Conservation (phyloP, 179 eudicot genomes). For the Nepenthes alata region DNA sequence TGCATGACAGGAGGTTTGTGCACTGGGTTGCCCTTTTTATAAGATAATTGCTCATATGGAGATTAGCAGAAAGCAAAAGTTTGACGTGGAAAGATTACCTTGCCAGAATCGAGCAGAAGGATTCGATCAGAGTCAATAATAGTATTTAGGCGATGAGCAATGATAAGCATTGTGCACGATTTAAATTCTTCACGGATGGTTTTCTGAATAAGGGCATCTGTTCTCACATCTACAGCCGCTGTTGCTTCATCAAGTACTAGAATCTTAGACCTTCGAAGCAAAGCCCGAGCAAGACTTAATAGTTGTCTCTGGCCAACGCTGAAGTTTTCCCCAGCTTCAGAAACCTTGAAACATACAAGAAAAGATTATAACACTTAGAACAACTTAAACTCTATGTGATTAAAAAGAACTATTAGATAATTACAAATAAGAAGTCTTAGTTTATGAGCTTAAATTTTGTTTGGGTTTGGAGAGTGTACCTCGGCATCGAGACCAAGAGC, state of each 20-base stretch:
- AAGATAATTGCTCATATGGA: no score
- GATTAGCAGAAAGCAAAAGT: no score
- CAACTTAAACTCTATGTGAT: no score
- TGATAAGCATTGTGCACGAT: slow-evolving; percentile 82
- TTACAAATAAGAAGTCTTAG: no score
- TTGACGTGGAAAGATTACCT: slow-evolving; percentile 21
- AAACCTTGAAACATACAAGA: slow-evolving; percentile 31
- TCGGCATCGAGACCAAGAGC: slow-evolving; percentile 71
- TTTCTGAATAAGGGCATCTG: slow-evolving; percentile 83
- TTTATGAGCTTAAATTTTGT: no score
- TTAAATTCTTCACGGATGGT: slow-evolving; percentile 88
- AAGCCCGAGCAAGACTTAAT: slow-evolving; percentile 75
- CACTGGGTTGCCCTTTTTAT: no score
- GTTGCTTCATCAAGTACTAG: slow-evolving; percentile 97
- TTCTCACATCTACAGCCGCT: slow-evolving; percentile 88
- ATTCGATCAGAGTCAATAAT: slow-evolving; percentile 66
- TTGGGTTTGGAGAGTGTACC: slow-evolving; percentile 25
- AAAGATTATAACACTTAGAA: no score
- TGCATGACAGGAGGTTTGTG: no score
- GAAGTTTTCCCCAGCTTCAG: slow-evolving; percentile 90
- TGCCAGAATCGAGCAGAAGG: slow-evolving; percentile 75
- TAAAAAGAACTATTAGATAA: no score
- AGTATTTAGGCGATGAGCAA: slow-evolving; percentile 73
- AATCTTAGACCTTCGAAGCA: slow-evolving; percentile 68
- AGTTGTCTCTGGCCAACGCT: slow-evolving; percentile 96